Evolutionary conservation across 2,329 filamentous ascomycete species (phyloP), one percentile per base, ranked within the genome.

Genomic region (Fusarium anguioides): DNA sequence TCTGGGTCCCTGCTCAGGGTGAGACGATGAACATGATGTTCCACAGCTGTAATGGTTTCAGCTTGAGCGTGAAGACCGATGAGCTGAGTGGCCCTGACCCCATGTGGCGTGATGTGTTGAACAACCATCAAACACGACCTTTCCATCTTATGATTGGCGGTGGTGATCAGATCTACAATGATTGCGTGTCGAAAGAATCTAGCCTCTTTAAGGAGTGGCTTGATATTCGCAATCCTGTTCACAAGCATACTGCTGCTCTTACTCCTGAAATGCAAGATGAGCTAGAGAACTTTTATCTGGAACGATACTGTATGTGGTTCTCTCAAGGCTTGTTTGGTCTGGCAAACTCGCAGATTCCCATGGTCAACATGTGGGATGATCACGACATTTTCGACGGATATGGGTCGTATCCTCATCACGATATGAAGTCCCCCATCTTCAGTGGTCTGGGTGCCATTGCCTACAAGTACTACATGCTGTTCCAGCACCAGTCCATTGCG

Each of bases 21-120:
- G 86, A 97, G 76, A 87, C 91, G 4, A 99, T 99, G 96, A 97
- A 98, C 80, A 92, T 97, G 76, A 97, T 98, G 94, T 99, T 97
- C 81, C 88, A 98, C 81, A 97, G 92, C 76, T 97, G 96, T 82
- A 99, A 99, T 76, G 96, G 96, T 3, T 99, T 99, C 82, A 95
- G 93, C 71, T 78, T 91, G 49, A 91, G 87, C 56, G 91, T 92
- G 23, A 89, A 97, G 64, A 82, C 93, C 0, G 86, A 96, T 75
- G 85, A 89, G 42, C 91, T 97, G 76, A 96, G 91, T 74, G 96
- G 96, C 0, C 96, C 96, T 1, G 96, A 99, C 79, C 96, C 96
- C 2, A 85, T 99, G 79, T 99, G 96, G 96, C 90, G 95, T 54
- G 96, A 99, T 76, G 93, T 98, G 8, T 83, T 98, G 64, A 97